phyloP scores from a whole-genome alignment of 108 stramenopile species.

The Pseudonitzschia multiseries region DNA sequence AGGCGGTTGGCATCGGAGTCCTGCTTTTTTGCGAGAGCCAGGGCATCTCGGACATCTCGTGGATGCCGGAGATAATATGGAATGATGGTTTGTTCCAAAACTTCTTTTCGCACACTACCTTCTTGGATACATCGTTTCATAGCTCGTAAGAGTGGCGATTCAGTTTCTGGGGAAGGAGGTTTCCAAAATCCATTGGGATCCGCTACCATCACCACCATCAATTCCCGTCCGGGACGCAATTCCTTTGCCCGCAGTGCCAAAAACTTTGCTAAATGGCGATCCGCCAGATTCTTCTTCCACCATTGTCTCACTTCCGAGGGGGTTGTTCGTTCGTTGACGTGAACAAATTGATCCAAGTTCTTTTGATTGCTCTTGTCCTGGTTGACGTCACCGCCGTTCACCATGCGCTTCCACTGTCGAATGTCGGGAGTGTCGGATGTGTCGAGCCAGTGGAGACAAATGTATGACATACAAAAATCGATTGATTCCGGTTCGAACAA shows the following conservation, averaged over 20 bases:
- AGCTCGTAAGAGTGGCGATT: constrained; percentile 20
- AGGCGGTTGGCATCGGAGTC: neutral
- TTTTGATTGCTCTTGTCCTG: neutral
- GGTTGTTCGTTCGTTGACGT: constrained; percentile 23
- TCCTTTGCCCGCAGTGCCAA: constrained; percentile 32
- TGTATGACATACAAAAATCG: constrained; percentile 37
- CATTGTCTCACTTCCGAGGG: constrained; percentile 20
- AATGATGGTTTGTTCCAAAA: constrained; percentile 22
- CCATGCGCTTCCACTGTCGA: constrained; percentile 28
- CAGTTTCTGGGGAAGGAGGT: neutral
- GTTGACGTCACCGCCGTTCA: neutral
- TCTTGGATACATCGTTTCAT: constrained; percentile 32
- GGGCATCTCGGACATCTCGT: constrained; percentile 28
- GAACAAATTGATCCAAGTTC: constrained; percentile 10
- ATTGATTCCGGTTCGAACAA: constrained; percentile 28
- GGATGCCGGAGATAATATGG: constrained; percentile 32
- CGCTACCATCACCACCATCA: constrained; percentile 39
- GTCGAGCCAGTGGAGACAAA: constrained; percentile 43
- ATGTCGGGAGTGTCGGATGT: constrained; percentile 16
- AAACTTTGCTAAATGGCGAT: constrained; percentile 34
- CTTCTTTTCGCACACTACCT: constrained; percentile 26
- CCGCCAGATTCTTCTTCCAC: constrained; percentile 31
- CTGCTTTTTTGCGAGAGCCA: neutral
- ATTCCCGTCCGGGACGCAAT: constrained; percentile 37
- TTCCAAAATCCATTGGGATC: constrained; percentile 30